Percentiles rank a stretch among this genome's conserved stretches.
phyloP scores from a whole-genome alignment of 352 stramenopile genomes.

The Phytophthora rubi region DNA sequence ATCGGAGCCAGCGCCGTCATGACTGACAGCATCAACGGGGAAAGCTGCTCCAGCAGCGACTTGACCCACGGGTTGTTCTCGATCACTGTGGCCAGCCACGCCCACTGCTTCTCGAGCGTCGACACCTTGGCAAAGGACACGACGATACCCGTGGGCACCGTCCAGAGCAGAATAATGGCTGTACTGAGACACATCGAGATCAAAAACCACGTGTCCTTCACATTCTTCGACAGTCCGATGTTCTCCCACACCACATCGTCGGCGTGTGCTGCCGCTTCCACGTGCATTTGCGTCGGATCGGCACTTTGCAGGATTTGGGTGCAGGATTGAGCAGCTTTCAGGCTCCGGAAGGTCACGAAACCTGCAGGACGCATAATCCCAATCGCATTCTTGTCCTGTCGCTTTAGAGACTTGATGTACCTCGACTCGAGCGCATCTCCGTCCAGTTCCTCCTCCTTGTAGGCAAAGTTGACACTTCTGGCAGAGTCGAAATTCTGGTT shows the following conservation, averaged over 20 bases:
- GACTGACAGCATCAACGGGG: conserved; percentile 77
- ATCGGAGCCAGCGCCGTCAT: conserved; percentile 84
- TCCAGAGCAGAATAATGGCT: conserved; percentile 87
- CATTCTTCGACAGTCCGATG: conserved; percentile 77
- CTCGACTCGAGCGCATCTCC: conserved; percentile 48
- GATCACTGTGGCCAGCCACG: conserved; percentile 51
- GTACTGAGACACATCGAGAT: conserved; percentile 65
- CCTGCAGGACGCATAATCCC: conserved; percentile 77
- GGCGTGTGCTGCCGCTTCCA: conserved; percentile 68
- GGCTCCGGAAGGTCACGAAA: conserved; percentile 84
- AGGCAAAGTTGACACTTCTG: conserved; percentile 36
- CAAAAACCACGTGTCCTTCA: conserved; percentile 72
- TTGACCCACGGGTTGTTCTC: conserved; percentile 71
- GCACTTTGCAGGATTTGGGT: conserved; percentile 83
- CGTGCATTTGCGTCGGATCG: conserved; percentile 72
- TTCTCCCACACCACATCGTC: conserved; percentile 85
- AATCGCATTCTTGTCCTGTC: conserved; percentile 44
- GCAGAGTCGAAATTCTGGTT: conserved; percentile 35
- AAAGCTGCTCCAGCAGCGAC: conserved; percentile 78
- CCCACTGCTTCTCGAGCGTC: conserved; percentile 55
- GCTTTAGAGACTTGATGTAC: conserved; percentile 64
- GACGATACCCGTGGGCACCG: conserved; percentile 77
- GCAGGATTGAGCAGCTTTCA: conserved; percentile 75
- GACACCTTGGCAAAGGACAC: conserved; percentile 79
- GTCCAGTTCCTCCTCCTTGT: conserved; percentile 47